Percentiles rank a stretch among this genome's conserved stretches.
These are phyloP conservation scores for Musa troglodytarum DNA, from an alignment of 176 grass and related monocot species.

Conservation along the genomic window DNA sequence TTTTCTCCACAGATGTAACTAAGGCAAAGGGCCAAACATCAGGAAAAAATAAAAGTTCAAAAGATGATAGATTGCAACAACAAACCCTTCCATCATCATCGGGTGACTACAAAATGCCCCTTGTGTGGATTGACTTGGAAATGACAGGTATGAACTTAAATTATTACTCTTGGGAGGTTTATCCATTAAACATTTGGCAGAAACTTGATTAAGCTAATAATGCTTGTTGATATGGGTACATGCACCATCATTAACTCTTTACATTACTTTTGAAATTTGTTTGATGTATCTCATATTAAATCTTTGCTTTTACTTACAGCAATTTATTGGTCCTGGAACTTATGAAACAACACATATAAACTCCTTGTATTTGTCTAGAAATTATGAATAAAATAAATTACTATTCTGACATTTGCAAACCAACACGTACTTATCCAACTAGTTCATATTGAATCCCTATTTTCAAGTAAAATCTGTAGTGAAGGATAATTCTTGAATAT, in stretches of 20 bases:
- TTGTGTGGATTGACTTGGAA: conserved; percentile 97
- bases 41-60: not conserved
- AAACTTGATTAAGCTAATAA: not conserved
- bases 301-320: not conserved
- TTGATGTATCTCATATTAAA: not conserved
- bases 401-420: too few relatives aligned
- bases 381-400: too few relatives aligned
- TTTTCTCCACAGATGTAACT: conserved; percentile 5
- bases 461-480: too few relatives aligned
- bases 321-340: not conserved
- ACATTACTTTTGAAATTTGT: too few relatives aligned
- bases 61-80: conserved; percentile 15
- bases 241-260: not conserved
- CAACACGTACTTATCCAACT: too few relatives aligned
- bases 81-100: conserved; percentile 29
- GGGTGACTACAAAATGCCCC: conserved; percentile 52
- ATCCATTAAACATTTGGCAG: not conserved
- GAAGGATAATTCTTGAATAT: too few relatives aligned
- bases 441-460: too few relatives aligned
- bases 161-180: not conserved
- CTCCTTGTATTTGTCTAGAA: too few relatives aligned
- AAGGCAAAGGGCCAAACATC: conserved; percentile 6
- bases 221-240: not conserved
- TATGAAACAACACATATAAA: too few relatives aligned
- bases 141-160: conserved; percentile 53